These are phyloP conservation scores for Yamadazyma songkhlaensis DNA, from an alignment of 1,139 yeast species.

Conservation along the genomic window DNA sequence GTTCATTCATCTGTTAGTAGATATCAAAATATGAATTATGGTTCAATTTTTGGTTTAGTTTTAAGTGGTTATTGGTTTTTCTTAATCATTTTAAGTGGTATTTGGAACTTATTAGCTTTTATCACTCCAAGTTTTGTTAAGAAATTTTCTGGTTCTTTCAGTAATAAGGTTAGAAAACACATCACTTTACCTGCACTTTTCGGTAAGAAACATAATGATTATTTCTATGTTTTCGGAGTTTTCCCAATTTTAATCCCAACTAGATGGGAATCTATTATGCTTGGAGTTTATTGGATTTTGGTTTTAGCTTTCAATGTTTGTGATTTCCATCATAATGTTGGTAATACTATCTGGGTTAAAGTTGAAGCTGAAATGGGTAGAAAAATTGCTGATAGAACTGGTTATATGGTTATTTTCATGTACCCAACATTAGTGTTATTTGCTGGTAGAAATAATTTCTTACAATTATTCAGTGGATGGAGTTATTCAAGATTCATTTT, in stretches of 20 bases:
- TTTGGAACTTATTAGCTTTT: conserved; percentile 32
- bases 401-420: conserved; percentile 44
- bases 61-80: conserved; percentile 49
- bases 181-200: conserved; percentile 50
- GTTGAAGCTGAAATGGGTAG: conserved; percentile 44
- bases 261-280: conserved; percentile 54
- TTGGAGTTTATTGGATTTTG: conserved; percentile 48
- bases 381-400: conserved; percentile 61
- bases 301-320: conserved; percentile 44
- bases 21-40: conserved; percentile 41
- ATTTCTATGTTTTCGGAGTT: conserved; percentile 26
- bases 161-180: conserved; percentile 39
- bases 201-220: conserved; percentile 39
- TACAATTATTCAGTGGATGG: conserved; percentile 68
- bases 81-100: conserved; percentile 41
- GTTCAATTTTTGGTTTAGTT: conserved; percentile 48
- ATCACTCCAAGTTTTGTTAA: conserved; percentile 34
- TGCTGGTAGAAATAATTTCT: conserved; percentile 66
- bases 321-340: conserved; percentile 37
- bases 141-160: conserved; percentile 26
- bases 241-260: conserved; percentile 53
- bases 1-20: conserved; percentile 37
- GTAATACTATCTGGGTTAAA: conserved; percentile 31
- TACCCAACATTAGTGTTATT: conserved; percentile 54
- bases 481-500: conserved; percentile 56